Base-by-base conservation (phyloP, 2,329 filamentous ascomycete genomes). In the Apiospora pterosperma region DNA sequence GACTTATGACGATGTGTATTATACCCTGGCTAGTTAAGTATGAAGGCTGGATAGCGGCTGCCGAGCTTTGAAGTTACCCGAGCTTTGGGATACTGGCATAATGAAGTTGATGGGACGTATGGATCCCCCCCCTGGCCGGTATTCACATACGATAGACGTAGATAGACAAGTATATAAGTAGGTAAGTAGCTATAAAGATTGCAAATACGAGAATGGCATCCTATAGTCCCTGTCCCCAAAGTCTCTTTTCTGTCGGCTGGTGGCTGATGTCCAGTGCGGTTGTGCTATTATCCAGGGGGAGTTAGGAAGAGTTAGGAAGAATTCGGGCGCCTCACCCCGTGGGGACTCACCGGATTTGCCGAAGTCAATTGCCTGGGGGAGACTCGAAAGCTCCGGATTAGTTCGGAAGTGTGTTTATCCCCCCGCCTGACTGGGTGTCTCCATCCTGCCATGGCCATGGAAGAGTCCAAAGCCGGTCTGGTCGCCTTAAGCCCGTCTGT, bases 341-440 rank as follows among this genome's bases (percentile, higher is more conserved):
- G 48, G 48, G 48, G 48, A 60, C 34, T 38, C 7, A n/a, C n/a
- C 36, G 34, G 34, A 60, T 60, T 60, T 60, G 58, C 58, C 58
- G 58, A 60, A 39, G 34, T 60, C 34, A 60, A 60, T 60, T 60
- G 58, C 58, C 58, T 60, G 58, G 58, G 55, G 36, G 11, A 10
- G 16, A 12, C 5, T 34, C n/a, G 1, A 36, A 60, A 25, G 6
- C 55, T n/a, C 55, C 55, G 34, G 34, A 19, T 42, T 48, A 59
- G 42, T 21, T 48, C 64, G 64, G 64, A 44, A 58, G 42, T 66
- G 62, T 48, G 25, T 66, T 66, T 66, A 66, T 63, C 64, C 64
- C 64, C 64, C 64, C 48, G 41, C 60, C 39, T 25, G 28, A n/a
- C 39, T 25, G 28, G 12, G 19, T 12, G 48, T 55, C 48, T 55